Evolutionary conservation across 768 basidiomycete species (phyloP).

Genomic region (Tremella mesenterica): DNA sequence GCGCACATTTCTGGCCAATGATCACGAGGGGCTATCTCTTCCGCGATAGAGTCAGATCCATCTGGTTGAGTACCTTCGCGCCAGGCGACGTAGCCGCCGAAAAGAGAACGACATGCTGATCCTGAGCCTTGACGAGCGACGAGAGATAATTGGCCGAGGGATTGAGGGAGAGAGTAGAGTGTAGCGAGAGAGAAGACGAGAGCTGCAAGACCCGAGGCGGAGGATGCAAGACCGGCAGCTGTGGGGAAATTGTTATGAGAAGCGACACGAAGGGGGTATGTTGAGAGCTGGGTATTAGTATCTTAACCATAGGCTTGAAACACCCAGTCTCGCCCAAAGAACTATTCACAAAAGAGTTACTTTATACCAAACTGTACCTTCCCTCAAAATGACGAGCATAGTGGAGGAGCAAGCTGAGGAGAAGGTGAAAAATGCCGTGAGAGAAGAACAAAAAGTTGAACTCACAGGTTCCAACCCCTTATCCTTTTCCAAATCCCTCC

Average conservation of each 20-base stretch:
- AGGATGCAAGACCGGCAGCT: slow-evolving; percentile 93
- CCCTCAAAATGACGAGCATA: too few species aligned
- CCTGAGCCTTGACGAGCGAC: slow-evolving; percentile 97
- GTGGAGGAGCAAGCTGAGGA: too few species aligned
- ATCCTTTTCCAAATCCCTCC: slow-evolving; percentile 66
- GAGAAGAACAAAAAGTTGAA: too few species aligned
- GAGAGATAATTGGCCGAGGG: slow-evolving; percentile 73
- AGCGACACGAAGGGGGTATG: slow-evolving; percentile 70
- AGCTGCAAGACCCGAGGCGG: slow-evolving; percentile 93
- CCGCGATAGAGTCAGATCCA: slow-evolving; percentile 79
- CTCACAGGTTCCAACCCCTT: too few species aligned
- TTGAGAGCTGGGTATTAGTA: slow-evolving; percentile 53
- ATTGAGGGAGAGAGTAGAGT: slow-evolving; percentile 70
- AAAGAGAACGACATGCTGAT: slow-evolving; percentile 93
- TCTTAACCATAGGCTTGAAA: neutral
- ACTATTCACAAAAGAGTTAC: too few species aligned
- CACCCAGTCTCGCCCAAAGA: slow-evolving; percentile 47
- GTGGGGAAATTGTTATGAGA: slow-evolving; percentile 99
- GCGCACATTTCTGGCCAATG: slow-evolving; percentile 97
- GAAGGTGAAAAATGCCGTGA: too few species aligned
- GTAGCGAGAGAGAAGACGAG: slow-evolving; percentile 79
- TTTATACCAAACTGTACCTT: too few species aligned
- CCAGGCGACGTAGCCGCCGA: slow-evolving; percentile 97
- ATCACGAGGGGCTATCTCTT: slow-evolving; percentile 68
- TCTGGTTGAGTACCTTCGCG: slow-evolving; percentile 59